Evolutionary conservation across 1,284 basidiomycete genomes (phyloP).

Genomic region (Lentinula novae-zelandiae): DNA sequence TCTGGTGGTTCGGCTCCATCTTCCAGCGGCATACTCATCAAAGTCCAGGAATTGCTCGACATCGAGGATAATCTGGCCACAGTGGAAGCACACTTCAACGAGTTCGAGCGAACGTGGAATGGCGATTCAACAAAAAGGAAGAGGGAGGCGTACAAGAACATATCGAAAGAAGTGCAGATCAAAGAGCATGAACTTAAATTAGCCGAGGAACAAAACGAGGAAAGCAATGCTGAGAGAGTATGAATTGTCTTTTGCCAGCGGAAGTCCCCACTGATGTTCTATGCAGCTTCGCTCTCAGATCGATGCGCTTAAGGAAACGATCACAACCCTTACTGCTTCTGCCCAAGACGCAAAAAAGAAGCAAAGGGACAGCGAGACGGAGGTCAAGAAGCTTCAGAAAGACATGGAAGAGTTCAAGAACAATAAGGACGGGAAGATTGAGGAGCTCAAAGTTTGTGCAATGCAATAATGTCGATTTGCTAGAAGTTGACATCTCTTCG

Average conservation of each 20-base stretch:
- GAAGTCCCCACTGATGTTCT: background rate
- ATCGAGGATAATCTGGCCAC: conserved; percentile 67
- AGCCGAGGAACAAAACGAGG: conserved; percentile 82
- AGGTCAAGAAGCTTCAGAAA: conserved; percentile 85
- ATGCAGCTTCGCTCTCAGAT: conserved; percentile 79
- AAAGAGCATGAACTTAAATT: conserved; percentile 85
- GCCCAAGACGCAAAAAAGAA: conserved; percentile 71
- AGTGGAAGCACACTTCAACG: conserved; percentile 49
- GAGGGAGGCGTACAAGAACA: conserved; percentile 68
- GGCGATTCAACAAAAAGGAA: conserved; percentile 51
- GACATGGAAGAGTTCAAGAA: conserved; percentile 99
- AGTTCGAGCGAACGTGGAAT: conserved; percentile 48
- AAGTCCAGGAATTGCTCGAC: conserved; percentile 80
- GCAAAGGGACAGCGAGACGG: conserved; percentile 72
- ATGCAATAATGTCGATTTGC: background rate
- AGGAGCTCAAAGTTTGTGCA: conserved; percentile 77
- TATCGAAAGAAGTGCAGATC: conserved; percentile 78
- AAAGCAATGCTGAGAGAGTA: conserved; percentile 87
- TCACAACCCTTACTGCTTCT: conserved; percentile 64
- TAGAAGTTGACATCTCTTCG: background rate
- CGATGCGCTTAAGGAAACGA: conserved; percentile 64
- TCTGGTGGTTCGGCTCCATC: conserved; percentile 88
- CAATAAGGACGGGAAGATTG: conserved; percentile 96
- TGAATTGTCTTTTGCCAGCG: conserved; percentile 22
- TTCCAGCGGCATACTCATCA: conserved; percentile 74